Evolutionary conservation across 2,329 filamentous ascomycete species (phyloP), one percentile per base, ranked within the genome.

Genomic region (Chalara sp.): DNA sequence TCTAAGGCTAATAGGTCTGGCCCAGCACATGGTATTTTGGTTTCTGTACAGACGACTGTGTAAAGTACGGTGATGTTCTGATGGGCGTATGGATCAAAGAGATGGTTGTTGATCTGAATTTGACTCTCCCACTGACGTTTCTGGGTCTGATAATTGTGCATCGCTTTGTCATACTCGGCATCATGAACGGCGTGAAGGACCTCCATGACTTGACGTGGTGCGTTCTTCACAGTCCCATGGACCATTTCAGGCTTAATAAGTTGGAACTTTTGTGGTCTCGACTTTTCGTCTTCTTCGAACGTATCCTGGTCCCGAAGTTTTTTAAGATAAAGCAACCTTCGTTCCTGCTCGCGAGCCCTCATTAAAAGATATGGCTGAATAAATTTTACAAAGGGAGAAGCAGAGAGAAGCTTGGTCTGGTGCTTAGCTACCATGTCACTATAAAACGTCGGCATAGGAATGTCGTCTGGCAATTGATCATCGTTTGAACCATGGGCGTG

Each of bases 121-220:
- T 96, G 96, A 31, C 89, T 88, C 65, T 99, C 93, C 93, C 93
- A 99, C 60, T 96, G 91, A 32, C 89, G 82, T 51, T 90, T 96
- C 65, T 97, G 92, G 0, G 89, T 96, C 66, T 90, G 82, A 65
- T 97, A 99, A 60, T 91, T 90, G 68, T 96, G 89, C 33, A 95
- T 72, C 1, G 92, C 91, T 68, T 93, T 95, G 66, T 99, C 91
- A 61, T 97, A 96, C 67, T 99, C 93, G 2, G 91, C 91, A 65
- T 96, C 89, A 67, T 97, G 91, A 10, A 96, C 91, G 28, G 93
- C 93, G 65, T 93, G 90, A 6, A 99, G 72, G 46, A 97, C 89
- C 61, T 97, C 92, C 72, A 91, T 90, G 32, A 96, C 88, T 63
- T 95, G 89, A 43, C 83, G 82, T 0, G 91, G 88, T 4, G 89